phyloP scores from a whole-genome alignment of 805 yeast genomes.

The Teunomyces tritomae region DNA sequence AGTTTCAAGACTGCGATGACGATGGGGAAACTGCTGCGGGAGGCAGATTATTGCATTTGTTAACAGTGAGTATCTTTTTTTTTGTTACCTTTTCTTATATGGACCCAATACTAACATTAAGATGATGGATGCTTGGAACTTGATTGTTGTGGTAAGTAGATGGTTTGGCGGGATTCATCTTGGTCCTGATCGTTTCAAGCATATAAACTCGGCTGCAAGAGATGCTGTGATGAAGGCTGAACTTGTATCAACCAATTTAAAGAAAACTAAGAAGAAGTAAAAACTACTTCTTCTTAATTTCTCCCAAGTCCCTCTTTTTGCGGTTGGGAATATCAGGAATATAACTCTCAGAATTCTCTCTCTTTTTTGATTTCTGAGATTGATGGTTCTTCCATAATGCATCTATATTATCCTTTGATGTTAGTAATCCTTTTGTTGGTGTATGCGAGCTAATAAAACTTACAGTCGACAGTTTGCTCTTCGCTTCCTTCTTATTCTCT shows the following conservation, averaged over 20 bases:
- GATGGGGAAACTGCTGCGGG: constrained; percentile 99
- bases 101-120: constrained; percentile 25
- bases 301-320: constrained; percentile 7
- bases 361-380: constrained; percentile 11
- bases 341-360: constrained; percentile 8
- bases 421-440: neutral
- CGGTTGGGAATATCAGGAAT: constrained; percentile 13
- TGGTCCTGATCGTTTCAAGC: constrained; percentile 93
- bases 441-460: neutral
- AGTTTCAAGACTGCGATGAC: constrained; percentile 85
- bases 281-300: neutral
- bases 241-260: constrained; percentile 27
- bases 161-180: constrained; percentile 93
- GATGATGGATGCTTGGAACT: constrained; percentile 79
- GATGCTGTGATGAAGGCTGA: constrained; percentile 75
- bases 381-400: constrained; percentile 8
- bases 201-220: constrained; percentile 84
- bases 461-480: constrained; percentile 1
- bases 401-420: constrained; percentile 3
- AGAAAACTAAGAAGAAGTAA: constrained; percentile 26
- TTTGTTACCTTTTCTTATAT: neutral
- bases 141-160: constrained; percentile 80
- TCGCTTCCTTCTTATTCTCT: constrained; percentile 9
- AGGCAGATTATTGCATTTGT: constrained; percentile 72
- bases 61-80: constrained; percentile 46